Percentiles rank a stretch among this genome's conserved stretches.
Conservation (phyloP, 371 early-diverging fungal genomes). For the Ordospora colligata region DNA sequence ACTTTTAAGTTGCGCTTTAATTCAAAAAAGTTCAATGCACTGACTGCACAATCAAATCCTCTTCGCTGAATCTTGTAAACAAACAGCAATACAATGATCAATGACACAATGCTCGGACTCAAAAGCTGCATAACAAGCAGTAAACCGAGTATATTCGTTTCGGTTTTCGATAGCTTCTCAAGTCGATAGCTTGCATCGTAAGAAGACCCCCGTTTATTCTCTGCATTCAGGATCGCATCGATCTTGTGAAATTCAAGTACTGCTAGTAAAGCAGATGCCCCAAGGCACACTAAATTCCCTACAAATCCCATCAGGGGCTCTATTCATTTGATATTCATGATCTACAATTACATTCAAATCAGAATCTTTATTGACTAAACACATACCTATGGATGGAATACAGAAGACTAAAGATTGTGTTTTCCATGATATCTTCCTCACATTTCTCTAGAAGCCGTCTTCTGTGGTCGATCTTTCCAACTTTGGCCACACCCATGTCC, state of each 20-base stretch:
- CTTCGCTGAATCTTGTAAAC: not conserved
- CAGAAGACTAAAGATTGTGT: constrained; percentile 56
- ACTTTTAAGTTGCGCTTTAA: not conserved
- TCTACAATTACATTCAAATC: too few species aligned
- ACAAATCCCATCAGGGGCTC: not conserved
- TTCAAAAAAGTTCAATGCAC: not conserved
- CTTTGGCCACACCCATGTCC: constrained; percentile 48
- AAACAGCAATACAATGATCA: not conserved
- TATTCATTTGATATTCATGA: not conserved
- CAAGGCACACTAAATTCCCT: not conserved
- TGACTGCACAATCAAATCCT: not conserved
- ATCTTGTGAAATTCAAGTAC: not conserved
- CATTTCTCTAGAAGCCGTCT: constrained; percentile 54
- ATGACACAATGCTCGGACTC: not conserved
- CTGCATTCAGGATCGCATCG: not conserved
- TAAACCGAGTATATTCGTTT: not conserved
- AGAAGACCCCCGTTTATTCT: not conserved
- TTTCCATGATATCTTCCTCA: constrained; percentile 50
- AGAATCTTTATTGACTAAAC: constrained; percentile 38
- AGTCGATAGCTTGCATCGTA: not conserved
- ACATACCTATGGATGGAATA: constrained; percentile 55
- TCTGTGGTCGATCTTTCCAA: constrained; percentile 59
- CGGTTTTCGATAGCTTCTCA: not conserved
- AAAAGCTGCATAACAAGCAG: not conserved
- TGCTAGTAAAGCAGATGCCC: not conserved